phyloP scores from a whole-genome alignment of 306 rosid genomes.

The Casuarina cunninghamiana region DNA sequence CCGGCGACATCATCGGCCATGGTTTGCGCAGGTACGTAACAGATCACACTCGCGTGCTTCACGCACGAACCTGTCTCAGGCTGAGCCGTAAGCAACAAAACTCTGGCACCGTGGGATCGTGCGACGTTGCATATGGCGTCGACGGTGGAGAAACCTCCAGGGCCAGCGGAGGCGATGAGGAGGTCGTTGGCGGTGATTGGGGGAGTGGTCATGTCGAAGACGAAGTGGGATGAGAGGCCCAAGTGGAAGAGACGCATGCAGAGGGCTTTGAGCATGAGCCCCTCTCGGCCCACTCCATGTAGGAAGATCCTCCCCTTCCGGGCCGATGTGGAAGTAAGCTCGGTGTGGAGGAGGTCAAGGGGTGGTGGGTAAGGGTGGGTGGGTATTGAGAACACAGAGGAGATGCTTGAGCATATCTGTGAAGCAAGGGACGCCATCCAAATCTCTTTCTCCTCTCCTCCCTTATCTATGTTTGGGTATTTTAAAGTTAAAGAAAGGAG shows the following conservation, averaged over 20 bases:
- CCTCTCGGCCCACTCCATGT: conserved; percentile 89
- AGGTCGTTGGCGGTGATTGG: conserved; percentile 64
- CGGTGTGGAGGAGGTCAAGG: conserved; percentile 50
- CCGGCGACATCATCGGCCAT: conserved; percentile 71
- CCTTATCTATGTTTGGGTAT: neutral
- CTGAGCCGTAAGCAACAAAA: conserved; percentile 80
- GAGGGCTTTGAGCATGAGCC: conserved; percentile 80
- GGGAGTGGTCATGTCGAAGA: conserved; percentile 85
- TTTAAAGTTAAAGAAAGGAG: too few relatives aligned
- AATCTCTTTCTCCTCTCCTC: neutral
- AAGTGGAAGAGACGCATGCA: conserved; percentile 85
- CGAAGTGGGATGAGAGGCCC: conserved; percentile 71
- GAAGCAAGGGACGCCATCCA: conserved; percentile 57
- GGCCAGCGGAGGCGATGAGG: conserved; percentile 82
- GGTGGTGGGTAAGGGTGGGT: conserved; percentile 60
- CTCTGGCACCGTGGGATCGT: conserved; percentile 60
- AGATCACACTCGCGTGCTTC: conserved; percentile 59
- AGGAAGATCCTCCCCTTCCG: conserved; percentile 60
- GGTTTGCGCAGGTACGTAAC: conserved; percentile 84
- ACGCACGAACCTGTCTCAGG: conserved; percentile 73
- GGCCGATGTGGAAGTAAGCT: conserved; percentile 48
- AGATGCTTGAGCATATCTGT: conserved; percentile 65
- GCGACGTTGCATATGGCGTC: conserved; percentile 74
- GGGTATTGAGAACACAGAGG: conserved; percentile 67
- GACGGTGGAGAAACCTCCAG: conserved; percentile 89